phyloP scores from a whole-genome alignment of 2,329 filamentous ascomycete genomes.

The Venturiaceae sp. region DNA sequence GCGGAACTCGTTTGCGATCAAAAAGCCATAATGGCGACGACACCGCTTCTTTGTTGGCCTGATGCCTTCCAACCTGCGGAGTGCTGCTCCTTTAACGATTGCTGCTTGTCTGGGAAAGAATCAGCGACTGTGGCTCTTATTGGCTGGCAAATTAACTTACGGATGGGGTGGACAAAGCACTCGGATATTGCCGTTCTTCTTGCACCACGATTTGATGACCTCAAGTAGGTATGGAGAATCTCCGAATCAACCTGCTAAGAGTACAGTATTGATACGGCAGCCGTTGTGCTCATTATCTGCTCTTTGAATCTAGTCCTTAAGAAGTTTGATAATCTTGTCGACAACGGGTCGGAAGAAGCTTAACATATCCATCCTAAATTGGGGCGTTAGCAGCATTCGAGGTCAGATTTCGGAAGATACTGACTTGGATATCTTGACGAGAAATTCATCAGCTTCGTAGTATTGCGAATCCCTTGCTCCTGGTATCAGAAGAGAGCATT shows the following conservation, averaged over 20 bases:
- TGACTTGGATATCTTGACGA: conserved; percentile 8
- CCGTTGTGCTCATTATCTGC: background rate
- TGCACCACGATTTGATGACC: background rate
- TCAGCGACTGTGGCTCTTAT: background rate
- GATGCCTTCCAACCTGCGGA: background rate
- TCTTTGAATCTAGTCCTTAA: background rate
- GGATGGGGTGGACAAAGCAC: background rate
- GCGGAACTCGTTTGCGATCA: background rate
- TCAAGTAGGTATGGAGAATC: background rate
- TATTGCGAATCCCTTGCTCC: background rate
- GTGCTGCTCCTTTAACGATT: background rate
- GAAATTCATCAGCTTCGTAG: conserved; percentile 6
- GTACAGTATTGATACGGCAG: background rate
- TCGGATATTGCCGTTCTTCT: background rate
- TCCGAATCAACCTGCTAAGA: background rate
- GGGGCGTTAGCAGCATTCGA: background rate
- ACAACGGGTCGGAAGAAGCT: background rate
- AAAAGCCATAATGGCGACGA: background rate
- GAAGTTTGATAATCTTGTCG: background rate
- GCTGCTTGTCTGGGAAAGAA: conserved; percentile 1
- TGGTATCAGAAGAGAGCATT: conserved; percentile 5
- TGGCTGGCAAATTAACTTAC: no score
- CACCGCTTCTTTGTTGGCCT: background rate
- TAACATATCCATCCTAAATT: conserved; percentile 5
- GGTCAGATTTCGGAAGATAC: background rate